Evolutionary conservation across 164 flowering plant species (phyloP), one percentile per base, ranked within the genome.

Genomic region (Hamamelis virginiana): DNA sequence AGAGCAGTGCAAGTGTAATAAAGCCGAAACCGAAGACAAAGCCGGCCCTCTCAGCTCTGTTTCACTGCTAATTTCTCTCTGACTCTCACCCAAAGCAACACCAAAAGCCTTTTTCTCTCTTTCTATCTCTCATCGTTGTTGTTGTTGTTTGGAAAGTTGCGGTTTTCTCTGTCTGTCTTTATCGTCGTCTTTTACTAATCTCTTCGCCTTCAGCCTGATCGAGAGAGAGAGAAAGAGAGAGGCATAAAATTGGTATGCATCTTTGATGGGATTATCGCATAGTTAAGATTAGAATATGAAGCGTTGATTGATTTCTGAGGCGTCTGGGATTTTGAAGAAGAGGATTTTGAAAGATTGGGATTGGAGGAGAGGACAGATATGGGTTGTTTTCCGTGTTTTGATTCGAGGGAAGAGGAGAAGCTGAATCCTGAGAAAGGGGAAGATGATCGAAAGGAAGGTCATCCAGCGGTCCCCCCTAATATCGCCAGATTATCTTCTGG

Each of bases 401-500:
- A 80, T 72, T 78, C 86, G 15, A 80, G 64, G 45, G 86, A 78
- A 33, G 83, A 69, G 59, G 80, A 80, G 53, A 70, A 74, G 63
- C 60, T 76, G 48, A 78, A 77, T 75, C 74, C 73, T 59, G 44
- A 70, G 21, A 56, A 55, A 1, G 71, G 53, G 0, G 63, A 51
- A 41, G 69, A 63, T 55, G 80, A 75, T 70, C 69, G 52, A 15
- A 69, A 68, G 25, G 75, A 72, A 55, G 27, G 5, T 38, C 77
- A 72, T 13, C 76, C 72, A 21, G 52, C 70, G 14, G 66, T 61
- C 12, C 69, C 80, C 51, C 53, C 85, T 38, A 81, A 80, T 73
- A 69, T 86, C 67, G 66, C 91, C 62, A 82, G 68, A 70, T 75
- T 87, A 73, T 70, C 93, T 61, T 86, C 91, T 64, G 93, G 93